phyloP scores from a whole-genome alignment of 202 grass and related monocot species.

The Sporobolus alterniflorus region DNA sequence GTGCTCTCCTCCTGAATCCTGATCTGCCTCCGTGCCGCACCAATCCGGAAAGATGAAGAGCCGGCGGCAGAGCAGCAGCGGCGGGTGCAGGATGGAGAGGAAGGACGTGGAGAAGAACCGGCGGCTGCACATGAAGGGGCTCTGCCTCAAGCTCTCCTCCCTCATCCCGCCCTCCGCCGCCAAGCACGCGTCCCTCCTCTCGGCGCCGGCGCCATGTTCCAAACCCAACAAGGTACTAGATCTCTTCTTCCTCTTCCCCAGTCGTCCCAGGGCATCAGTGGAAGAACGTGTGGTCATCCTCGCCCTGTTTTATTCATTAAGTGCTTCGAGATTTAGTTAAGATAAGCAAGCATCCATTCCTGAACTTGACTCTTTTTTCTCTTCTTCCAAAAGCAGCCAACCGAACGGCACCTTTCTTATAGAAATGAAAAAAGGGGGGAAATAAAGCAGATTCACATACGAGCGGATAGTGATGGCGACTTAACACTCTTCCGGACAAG shows the following conservation, averaged over 20 bases:
- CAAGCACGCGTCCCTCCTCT: not conserved
- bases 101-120: conserved; percentile 84
- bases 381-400: not conserved
- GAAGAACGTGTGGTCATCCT: not conserved
- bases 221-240: conserved; percentile 36
- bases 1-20: not conserved
- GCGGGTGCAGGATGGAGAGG: conserved; percentile 52
- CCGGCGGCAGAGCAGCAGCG: conserved; percentile 34
- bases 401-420: not conserved
- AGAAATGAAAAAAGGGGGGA: not conserved
- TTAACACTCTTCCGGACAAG: not conserved
- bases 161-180: conserved; percentile 36
- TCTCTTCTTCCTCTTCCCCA: not conserved
- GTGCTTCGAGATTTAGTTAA: not conserved
- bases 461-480: not conserved
- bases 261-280: not conserved
- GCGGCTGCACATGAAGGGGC: conserved; percentile 72
- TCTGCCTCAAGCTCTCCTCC: conserved; percentile 76
- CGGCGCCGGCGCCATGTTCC: not conserved
- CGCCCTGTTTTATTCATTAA: not conserved
- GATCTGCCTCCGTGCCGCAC: too few species aligned
- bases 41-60: conserved; percentile 38
- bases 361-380: not conserved
- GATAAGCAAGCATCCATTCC: not conserved
- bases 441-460: not conserved